A percentile compares a stretch with the other conserved stretches of the same genome.
These are phyloP conservation scores for Mycocentrospora acerina DNA, from an alignment of 2,329 filamentous ascomycete genomes.

Conservation along the genomic window DNA sequence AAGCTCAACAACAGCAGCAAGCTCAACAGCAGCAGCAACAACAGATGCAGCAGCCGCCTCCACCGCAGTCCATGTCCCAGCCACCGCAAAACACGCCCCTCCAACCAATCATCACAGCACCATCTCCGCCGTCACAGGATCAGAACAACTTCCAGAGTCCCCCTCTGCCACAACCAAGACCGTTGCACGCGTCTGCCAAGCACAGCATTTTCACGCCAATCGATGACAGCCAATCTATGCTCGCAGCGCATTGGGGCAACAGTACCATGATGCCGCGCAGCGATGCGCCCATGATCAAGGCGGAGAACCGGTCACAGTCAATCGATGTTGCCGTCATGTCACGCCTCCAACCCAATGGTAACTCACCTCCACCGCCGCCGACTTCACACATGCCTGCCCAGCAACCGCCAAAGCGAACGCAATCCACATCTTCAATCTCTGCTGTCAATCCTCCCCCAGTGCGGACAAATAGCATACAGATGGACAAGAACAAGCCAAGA, in stretches of 20 bases:
- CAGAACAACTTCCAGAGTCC: constrained; percentile 56
- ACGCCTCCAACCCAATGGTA: constrained; percentile 45
- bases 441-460: constrained; percentile 70
- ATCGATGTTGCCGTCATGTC: constrained; percentile 61
- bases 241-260: constrained; percentile 73
- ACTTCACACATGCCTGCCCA: constrained; percentile 28
- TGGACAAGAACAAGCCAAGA: constrained; percentile 71
- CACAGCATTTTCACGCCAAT: constrained; percentile 98
- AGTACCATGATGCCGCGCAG: constrained; percentile 54
- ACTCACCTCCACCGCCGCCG: constrained; percentile 59
- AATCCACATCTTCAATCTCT: constrained; percentile 63
- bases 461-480: constrained; percentile 68
- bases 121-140: constrained; percentile 54
- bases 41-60: constrained; percentile 66
- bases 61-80: constrained; percentile 72
- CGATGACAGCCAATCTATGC: constrained; percentile 84
- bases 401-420: constrained; percentile 51
- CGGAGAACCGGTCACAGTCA: constrained; percentile 60
- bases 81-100: constrained; percentile 63
- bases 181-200: constrained; percentile 64
- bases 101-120: constrained; percentile 40
- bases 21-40: no score
- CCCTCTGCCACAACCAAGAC: constrained; percentile 64
- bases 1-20: constrained; percentile 55
- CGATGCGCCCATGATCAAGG: constrained; percentile 48